These are phyloP conservation scores for Zizania latifolia DNA, from an alignment of 176 grass and related monocot genomes.

Conservation along the genomic window DNA sequence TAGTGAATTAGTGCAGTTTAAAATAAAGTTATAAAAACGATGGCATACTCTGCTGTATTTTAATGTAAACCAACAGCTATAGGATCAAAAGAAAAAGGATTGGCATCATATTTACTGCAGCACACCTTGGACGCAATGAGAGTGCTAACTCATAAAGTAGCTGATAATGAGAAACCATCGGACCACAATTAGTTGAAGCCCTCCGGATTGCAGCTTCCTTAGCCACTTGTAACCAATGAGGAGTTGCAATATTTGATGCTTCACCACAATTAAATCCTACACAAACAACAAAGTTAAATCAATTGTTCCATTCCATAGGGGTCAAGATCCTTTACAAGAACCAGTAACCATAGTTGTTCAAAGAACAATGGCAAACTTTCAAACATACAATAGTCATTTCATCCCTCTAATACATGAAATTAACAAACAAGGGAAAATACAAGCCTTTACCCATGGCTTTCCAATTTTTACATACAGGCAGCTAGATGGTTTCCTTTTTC, in stretches of 20 bases:
- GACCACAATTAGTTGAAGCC: constrained; percentile 96
- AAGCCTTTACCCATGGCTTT: neutral
- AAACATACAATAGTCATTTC: neutral
- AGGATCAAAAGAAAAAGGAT: constrained; percentile 6
- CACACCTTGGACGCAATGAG: constrained; percentile 69
- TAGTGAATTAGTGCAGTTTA: neutral
- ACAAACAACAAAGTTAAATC: constrained; percentile 27
- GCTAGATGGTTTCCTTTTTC: neutral
- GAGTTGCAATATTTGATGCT: constrained; percentile 97
- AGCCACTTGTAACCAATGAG: constrained; percentile 86
- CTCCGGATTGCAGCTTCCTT: constrained; percentile 99
- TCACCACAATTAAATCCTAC: constrained; percentile 98
- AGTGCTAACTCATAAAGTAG: constrained; percentile 90
- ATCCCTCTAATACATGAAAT: constrained; percentile 2
- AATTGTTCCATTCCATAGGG: constrained; percentile 16
- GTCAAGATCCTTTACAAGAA: constrained; percentile 10
- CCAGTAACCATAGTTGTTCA: neutral
- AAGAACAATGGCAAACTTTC: constrained; percentile 1
- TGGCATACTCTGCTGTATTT: neutral
- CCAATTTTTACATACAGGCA: neutral
- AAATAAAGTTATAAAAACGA: constrained; percentile 9
- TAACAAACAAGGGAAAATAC: neutral
- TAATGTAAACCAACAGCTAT: neutral
- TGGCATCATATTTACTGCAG: constrained; percentile 17
- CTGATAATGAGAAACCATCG: constrained; percentile 99